phyloP scores from a whole-genome alignment of 2,329 filamentous ascomycete species.

The Monosporascus sp. region DNA sequence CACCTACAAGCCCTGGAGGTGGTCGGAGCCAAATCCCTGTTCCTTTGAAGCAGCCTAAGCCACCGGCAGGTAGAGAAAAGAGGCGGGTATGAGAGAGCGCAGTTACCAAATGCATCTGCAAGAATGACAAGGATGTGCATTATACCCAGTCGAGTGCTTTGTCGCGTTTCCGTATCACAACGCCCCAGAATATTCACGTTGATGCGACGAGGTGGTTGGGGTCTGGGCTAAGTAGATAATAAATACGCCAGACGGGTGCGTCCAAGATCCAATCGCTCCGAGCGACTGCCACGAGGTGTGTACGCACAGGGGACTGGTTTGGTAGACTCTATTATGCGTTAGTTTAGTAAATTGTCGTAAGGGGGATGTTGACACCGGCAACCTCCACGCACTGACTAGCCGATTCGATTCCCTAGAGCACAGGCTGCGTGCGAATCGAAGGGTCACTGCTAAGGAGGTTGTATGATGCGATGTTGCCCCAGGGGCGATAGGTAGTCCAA shows the following conservation, averaged over 20 bases:
- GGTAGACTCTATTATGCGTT: no score
- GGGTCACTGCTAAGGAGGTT: constrained; percentile 26
- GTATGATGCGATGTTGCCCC: constrained; percentile 25
- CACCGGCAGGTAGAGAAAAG: neutral
- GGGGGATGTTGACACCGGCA: neutral
- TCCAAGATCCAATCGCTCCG: no score
- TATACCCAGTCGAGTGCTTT: no score
- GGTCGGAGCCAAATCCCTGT: neutral
- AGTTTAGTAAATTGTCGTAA: neutral
- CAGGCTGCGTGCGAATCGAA: constrained; percentile 30
- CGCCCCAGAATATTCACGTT: no score
- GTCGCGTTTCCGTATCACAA: no score
- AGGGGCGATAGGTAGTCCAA: constrained; percentile 26
- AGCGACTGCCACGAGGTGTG: no score
- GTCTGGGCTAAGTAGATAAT: no score
- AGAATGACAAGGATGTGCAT: no score
- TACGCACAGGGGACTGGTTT: no score
- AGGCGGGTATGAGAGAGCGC: neutral
- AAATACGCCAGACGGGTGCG: no score
- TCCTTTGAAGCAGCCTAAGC: neutral
- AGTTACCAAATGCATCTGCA: no score
- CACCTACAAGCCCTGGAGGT: neutral
- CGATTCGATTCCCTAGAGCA: constrained; percentile 29
- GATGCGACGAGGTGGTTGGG: no score
- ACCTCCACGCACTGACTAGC: constrained; percentile 5